A percentile compares a stretch with the other conserved stretches of the same genome.
Evolutionary conservation across 192 early-diverging fungal species (phyloP).

Genomic region (Phlyctochytrium planicorne): DNA sequence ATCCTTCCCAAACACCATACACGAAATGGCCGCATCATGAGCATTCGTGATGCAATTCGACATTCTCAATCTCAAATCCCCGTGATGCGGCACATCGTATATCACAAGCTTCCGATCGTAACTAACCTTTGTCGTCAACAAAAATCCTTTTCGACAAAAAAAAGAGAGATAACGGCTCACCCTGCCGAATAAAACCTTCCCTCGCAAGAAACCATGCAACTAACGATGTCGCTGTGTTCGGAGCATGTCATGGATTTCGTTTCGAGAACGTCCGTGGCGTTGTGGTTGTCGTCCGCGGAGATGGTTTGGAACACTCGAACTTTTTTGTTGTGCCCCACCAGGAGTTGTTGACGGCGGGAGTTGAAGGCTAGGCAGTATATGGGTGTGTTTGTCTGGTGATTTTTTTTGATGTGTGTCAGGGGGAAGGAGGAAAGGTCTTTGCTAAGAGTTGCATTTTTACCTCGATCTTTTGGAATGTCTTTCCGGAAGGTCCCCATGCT

Average conservation of each 20-base stretch:
- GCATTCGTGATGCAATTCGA: slow-evolving; percentile 45
- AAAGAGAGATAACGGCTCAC: slow-evolving; percentile 19
- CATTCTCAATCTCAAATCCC: slow-evolving; percentile 48
- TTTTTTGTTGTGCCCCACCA: slow-evolving; percentile 51
- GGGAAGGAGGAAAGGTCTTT: neutral
- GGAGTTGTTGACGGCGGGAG: slow-evolving; percentile 52
- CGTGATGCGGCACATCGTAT: slow-evolving; percentile 60
- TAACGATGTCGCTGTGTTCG: slow-evolving; percentile 56
- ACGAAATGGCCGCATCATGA: slow-evolving; percentile 63
- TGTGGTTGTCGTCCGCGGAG: slow-evolving; percentile 34
- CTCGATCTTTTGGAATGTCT: slow-evolving; percentile 53
- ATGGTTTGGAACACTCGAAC: slow-evolving; percentile 58
- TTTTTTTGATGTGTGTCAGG: neutral
- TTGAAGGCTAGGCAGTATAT: slow-evolving; percentile 62
- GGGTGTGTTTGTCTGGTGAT: slow-evolving; percentile 46
- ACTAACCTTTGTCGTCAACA: slow-evolving; percentile 8
- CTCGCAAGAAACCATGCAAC: slow-evolving; percentile 55
- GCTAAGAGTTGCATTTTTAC: too few relatives aligned
- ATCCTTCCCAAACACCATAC: slow-evolving; percentile 63
- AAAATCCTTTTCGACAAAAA: slow-evolving; percentile 12
- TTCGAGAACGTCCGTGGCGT: slow-evolving; percentile 44
- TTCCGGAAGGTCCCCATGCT: slow-evolving; percentile 53
- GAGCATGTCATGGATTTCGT: slow-evolving; percentile 33
- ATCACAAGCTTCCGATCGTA: slow-evolving; percentile 62
- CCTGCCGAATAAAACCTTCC: slow-evolving; percentile 63